Conservation (phyloP, 768 basidiomycete species). For the Phaffia tasmanica region DNA sequence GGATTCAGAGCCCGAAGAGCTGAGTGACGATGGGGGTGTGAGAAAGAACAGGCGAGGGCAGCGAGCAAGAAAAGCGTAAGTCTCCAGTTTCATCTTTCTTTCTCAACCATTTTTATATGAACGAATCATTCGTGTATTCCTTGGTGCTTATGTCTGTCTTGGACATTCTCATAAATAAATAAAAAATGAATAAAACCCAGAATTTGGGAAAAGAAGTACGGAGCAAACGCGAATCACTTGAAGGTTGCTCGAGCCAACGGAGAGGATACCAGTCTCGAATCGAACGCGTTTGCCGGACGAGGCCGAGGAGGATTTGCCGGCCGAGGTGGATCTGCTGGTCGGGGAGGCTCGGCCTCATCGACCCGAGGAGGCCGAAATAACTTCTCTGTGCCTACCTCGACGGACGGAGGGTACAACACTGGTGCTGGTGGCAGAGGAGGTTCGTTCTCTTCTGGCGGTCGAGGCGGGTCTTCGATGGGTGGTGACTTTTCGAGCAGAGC, state of each 20-base stretch:
- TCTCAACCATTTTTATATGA: background rate
- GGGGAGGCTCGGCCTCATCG: background rate
- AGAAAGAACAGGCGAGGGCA: constrained; percentile 87
- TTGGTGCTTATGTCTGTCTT: background rate
- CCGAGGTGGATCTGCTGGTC: constrained; percentile 3
- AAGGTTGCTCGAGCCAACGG: constrained; percentile 46
- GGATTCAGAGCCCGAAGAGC: constrained; percentile 61
- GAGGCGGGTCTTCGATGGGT: too few species aligned
- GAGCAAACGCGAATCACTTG: constrained; percentile 80
- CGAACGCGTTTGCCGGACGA: constrained; percentile 5
- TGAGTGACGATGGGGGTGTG: constrained; percentile 44
- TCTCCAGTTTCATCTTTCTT: constrained; percentile 28
- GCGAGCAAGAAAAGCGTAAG: constrained; percentile 85
- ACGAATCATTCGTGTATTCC: background rate
- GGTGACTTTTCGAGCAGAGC: too few species aligned
- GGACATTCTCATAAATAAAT: too few species aligned
- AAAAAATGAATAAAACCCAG: constrained; percentile 41
- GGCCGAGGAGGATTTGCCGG: constrained; percentile 20
- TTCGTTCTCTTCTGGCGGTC: background rate
- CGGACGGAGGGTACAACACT: background rate
- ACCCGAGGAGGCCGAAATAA: background rate
- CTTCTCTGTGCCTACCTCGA: too few species aligned
- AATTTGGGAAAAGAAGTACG: constrained; percentile 97
- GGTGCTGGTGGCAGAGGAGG: background rate
- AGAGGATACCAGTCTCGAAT: constrained; percentile 8